Base-by-base conservation (phyloP, 2,329 filamentous ascomycete species). In the Penicillium sp. region DNA sequence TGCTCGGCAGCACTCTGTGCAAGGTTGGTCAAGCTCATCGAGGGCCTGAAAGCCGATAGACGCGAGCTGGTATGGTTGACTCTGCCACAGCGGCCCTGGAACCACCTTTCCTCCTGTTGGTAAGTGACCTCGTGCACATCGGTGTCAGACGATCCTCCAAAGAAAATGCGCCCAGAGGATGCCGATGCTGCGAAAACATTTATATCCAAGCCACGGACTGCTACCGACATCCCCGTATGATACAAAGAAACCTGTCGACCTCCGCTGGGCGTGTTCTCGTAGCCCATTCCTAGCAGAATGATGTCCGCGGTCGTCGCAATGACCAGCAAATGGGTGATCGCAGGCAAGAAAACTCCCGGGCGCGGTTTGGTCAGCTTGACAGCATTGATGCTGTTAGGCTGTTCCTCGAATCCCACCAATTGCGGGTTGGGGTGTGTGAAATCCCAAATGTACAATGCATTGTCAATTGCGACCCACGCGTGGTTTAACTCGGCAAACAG, bases 31-130 rank as follows among this genome's bases (percentile, higher is more conserved):
- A 81, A 74, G 56, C 74, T 75, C 57, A 80, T 62, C 17, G 70
- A 70, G 9, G 77, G 77, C 25, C 73, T 69, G 54, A 78, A 77
- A n/a, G 85, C 87, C 56, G 83, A 82, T 80, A 90, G 88, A 35
- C 89, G 87, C 4, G 85, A 86, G 72, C 85, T 88, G 49, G 89
- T 93, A 73, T 97, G 94, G 71, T 95, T 95, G 62, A 93, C 87
- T 76, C 93, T 96, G 59, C 89, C 87, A 72, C 91, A 95, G 64
- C 89, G 86, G 74, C 87, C 92, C 53, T 90, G 89, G 72, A 99
- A 99, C 94, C 94, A 99, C 67, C 90, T 89, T 76, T 99, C 94
- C 74, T 97, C 92, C 70, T 96, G 92, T 75, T 97, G 93, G 73
- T 99, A 99, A 66, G 89, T 93, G 54, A 99, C 84, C 76, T 99